Percentiles rank a stretch among this genome's conserved stretches.
These are phyloP conservation scores for Elsinoe australis DNA, from an alignment of 2,329 filamentous ascomycete species.

Conservation along the genomic window DNA sequence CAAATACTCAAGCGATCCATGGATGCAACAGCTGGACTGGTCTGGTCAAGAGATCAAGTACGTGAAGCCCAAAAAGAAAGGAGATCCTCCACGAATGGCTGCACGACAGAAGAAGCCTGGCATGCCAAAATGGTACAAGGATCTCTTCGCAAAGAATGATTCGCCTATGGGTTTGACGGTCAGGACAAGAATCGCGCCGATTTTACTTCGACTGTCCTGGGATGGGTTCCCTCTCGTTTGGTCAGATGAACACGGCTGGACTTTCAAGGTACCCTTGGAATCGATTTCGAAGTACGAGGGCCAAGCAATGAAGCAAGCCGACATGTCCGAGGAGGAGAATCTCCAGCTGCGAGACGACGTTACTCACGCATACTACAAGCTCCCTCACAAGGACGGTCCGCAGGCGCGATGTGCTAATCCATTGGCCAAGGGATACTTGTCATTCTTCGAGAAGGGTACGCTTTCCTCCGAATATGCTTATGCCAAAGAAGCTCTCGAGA, in stretches of 20 bases:
- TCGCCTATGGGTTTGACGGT: constrained; percentile 70
- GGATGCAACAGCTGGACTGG: constrained; percentile 93
- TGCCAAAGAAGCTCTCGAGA: constrained; percentile 89
- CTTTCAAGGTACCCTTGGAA: constrained; percentile 63
- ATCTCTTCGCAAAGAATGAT: constrained; percentile 65
- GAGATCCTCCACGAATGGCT: constrained; percentile 66
- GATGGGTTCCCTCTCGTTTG: constrained; percentile 82
- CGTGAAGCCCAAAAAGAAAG: constrained; percentile 85
- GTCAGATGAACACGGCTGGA: constrained; percentile 92
- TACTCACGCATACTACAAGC: constrained; percentile 70
- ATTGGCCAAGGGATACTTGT: constrained; percentile 80
- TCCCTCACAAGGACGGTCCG: constrained; percentile 93
- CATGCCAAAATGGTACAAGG: constrained; percentile 94
- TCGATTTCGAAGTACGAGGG: constrained; percentile 59
- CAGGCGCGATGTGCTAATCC: constrained; percentile 76
- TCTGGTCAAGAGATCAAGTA: constrained; percentile 84
- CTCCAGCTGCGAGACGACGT: constrained; percentile 57
- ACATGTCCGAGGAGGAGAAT: constrained; percentile 69
- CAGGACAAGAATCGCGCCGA: constrained; percentile 75
- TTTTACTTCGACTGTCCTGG: constrained; percentile 79
- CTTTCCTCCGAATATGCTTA: constrained; percentile 82
- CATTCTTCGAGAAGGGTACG: constrained; percentile 84
- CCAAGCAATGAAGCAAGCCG: constrained; percentile 65
- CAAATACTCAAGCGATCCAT: constrained; percentile 71
- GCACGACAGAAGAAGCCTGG: constrained; percentile 87